Conservation (phyloP, 1,284 basidiomycete genomes). For the Trichosporon sp. region DNA sequence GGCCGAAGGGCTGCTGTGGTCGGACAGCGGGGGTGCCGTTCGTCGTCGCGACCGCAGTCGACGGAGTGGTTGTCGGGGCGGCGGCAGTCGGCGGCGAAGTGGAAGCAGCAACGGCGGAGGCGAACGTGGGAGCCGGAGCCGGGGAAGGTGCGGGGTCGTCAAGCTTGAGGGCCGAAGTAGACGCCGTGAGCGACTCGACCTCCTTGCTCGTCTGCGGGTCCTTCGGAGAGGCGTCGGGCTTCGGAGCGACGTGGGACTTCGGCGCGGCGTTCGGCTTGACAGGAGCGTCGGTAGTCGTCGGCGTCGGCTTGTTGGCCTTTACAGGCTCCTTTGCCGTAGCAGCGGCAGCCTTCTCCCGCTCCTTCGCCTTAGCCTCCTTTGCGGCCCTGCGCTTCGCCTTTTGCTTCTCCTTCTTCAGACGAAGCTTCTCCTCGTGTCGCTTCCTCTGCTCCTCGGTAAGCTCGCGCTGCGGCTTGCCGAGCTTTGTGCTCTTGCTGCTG, state of each 20-base stretch:
- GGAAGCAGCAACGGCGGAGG: not conserved
- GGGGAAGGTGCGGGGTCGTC: slow-evolving; percentile 12
- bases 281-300: too few relatives aligned
- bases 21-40: slow-evolving; percentile 44
- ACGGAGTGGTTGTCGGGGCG: slow-evolving; percentile 47
- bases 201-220: not conserved
- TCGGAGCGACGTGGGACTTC: not conserved
- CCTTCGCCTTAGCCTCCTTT: slow-evolving; percentile 21
- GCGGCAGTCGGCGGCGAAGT: slow-evolving; percentile 4
- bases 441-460: slow-evolving; percentile 29
- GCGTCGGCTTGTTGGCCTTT: not conserved
- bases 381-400: slow-evolving; percentile 33
- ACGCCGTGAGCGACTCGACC: slow-evolving; percentile 19
- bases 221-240: not conserved
- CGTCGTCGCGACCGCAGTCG: too few relatives aligned
- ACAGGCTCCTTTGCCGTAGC: slow-evolving; percentile 4
- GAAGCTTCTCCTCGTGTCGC: slow-evolving; percentile 24
- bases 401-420: slow-evolving; percentile 27
- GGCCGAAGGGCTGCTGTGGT: slow-evolving; percentile 6
- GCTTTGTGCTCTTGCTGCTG: not conserved
- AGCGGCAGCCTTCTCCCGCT: too few relatives aligned
- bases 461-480: slow-evolving; percentile 15
- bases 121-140: not conserved
- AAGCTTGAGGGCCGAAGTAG: slow-evolving; percentile 25
- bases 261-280: not conserved